These are phyloP conservation scores for Cercophora sp. DNA, from an alignment of 495 filamentous ascomycete genomes.

Conservation along the genomic window DNA sequence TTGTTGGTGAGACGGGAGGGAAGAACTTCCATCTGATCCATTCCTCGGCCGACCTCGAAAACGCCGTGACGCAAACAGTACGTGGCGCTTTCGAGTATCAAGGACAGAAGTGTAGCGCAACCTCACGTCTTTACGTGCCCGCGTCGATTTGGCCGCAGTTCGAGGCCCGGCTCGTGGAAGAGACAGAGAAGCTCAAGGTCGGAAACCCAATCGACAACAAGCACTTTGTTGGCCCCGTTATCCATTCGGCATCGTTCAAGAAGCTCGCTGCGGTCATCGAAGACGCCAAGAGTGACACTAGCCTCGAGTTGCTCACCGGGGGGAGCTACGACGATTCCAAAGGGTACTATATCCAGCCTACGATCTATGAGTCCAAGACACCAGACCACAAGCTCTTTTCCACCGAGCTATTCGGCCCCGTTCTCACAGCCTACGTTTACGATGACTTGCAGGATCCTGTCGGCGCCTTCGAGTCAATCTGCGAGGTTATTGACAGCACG, in stretches of 20 bases:
- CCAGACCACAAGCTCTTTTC: slow-evolving; percentile 63
- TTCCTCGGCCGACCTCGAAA: slow-evolving; percentile 64
- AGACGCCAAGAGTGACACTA: slow-evolving; percentile 59
- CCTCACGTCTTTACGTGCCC: slow-evolving; percentile 71
- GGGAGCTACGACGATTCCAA: slow-evolving; percentile 64
- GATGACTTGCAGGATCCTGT: slow-evolving; percentile 56
- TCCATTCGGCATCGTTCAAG: slow-evolving; percentile 67
- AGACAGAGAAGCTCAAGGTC: slow-evolving; percentile 62
- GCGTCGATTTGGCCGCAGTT: slow-evolving; percentile 67
- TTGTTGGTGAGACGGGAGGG: slow-evolving; percentile 83
- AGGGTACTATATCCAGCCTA: slow-evolving; percentile 71
- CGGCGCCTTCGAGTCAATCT: slow-evolving; percentile 51
- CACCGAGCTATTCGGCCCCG: slow-evolving; percentile 74
- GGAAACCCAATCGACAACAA: slow-evolving; percentile 66
- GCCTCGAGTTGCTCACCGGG: slow-evolving; percentile 60
- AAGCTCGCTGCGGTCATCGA: slow-evolving; percentile 67
- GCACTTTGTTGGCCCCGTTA: slow-evolving; percentile 75
- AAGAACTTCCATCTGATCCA: slow-evolving; percentile 92
- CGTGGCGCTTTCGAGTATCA: slow-evolving; percentile 88
- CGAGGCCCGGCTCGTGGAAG: slow-evolving; percentile 54
- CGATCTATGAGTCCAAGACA: slow-evolving; percentile 60
- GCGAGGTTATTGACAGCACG: slow-evolving; percentile 57
- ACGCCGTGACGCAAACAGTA: slow-evolving; percentile 75
- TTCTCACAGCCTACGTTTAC: slow-evolving; percentile 68
- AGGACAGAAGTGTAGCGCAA: slow-evolving; percentile 86